Evolutionary conservation across 1,284 basidiomycete genomes (phyloP), one percentile per base, ranked within the genome.

Genomic region (Puccinia hordei): DNA sequence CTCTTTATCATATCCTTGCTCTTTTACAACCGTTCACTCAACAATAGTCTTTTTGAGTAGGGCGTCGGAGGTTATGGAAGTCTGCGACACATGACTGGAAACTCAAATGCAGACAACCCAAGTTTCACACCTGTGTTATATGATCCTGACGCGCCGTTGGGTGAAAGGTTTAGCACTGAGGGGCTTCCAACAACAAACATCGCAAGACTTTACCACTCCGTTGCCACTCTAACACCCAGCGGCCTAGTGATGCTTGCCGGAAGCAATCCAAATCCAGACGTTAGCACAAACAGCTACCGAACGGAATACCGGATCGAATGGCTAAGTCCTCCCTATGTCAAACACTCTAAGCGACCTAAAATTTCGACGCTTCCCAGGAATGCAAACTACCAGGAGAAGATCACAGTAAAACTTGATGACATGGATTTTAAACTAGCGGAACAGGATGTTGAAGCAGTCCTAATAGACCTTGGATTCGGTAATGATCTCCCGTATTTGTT

Each of bases 221-320:
- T 84, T 8, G 84, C 85, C 51, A 81, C 84, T 19, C 82, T 86
- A n/a, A 82, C 84, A 22, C 81, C 85, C 33, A 85, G 85, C 69
- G 85, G 84, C 5, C 84, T 83, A 22, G 84, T 86, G 49, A 83
- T 93, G 90, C 89, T 94, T 81, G 90, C 91, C 24, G 93, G 92
- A 10, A 92, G 91, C 81, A 94, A 93, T 84, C 93, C 93, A 22
- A 94, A 94, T 85, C 75, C 66, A 12, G 92, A 92, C 85, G 87
- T 91, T 63, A 92, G 90, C 82, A 91, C 90, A 82, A 83, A 88
- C 59, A 87, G 87, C 83, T 93, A 91, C 84, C 90, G 89, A 35
- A 93, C 92, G 0, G 92, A 93, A 84, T 94, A 93, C 84, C 87
- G 91, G 66, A 90, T 93, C 24, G 92, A 94, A 83, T 91, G 91